A percentile compares a stretch with the other conserved stretches of the same genome.
Evolutionary conservation across 176 grass and related monocot genomes (phyloP).

Genomic region (maize (Zea mays)): Zm-B73-REFERENCE-NAM-5.0 NC_050102.1:156402001-156402500

Average conservation of each 20-base stretch:
- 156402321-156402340: too few species aligned
- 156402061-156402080: not conserved
- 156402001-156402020: not conserved
- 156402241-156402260: not conserved
- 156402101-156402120: constrained; percentile 19
- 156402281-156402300: too few species aligned
- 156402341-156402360: too few species aligned
- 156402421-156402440: too few species aligned
- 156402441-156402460: too few species aligned
- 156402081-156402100: not conserved
- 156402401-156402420: too few species aligned
- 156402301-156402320: too few species aligned
- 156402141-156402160: constrained; percentile 76
- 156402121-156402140: constrained; percentile 81
- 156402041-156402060: not conserved
- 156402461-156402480: too few species aligned
- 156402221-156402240: constrained; percentile 20
- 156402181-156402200: constrained; percentile 90
- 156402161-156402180: constrained; percentile 92
- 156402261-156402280: constrained; percentile 1
- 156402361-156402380: too few species aligned
- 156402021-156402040: not conserved
- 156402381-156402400: too few species aligned
- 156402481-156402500: too few species aligned
- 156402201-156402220: constrained; percentile 83